phyloP scores from a whole-genome alignment of 2,329 filamentous ascomycete species.

The Claviceps maximensis region DNA sequence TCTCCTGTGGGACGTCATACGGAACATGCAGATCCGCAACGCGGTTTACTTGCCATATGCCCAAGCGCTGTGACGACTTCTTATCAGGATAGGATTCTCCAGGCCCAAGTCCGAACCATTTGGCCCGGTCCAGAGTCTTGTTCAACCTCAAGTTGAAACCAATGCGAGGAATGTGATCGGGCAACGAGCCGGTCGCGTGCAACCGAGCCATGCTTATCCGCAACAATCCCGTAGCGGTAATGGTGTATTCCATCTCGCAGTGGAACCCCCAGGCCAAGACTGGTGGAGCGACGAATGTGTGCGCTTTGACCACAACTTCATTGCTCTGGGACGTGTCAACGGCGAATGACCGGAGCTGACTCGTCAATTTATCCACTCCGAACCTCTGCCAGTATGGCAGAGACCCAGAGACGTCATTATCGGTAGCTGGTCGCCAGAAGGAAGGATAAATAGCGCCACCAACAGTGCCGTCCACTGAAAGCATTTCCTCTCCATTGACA shows the following conservation, averaged over 20 bases:
- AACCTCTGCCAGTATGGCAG: slow-evolving; percentile 44
- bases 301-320: slow-evolving; percentile 38
- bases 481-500: slow-evolving; percentile 18
- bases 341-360: slow-evolving; percentile 26
- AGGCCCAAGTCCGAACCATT: slow-evolving; percentile 51
- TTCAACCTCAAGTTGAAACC: slow-evolving; percentile 44
- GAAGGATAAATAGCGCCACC: slow-evolving; percentile 27
- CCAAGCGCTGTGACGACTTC: slow-evolving; percentile 39
- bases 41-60: slow-evolving; percentile 27
- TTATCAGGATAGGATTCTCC: slow-evolving; percentile 54
- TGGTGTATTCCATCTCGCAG: slow-evolving; percentile 36
- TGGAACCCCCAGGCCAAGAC: slow-evolving; percentile 47
- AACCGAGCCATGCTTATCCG: slow-evolving; percentile 30
- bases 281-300: slow-evolving; percentile 41
- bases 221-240: slow-evolving; percentile 31
- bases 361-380: slow-evolving; percentile 32
- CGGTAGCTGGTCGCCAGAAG: slow-evolving; percentile 52
- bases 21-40: slow-evolving; percentile 39
- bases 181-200: slow-evolving; percentile 33
- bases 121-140: slow-evolving; percentile 30
- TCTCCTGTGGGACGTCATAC: slow-evolving; percentile 58
- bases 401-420: slow-evolving; percentile 46
- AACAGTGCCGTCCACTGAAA: slow-evolving; percentile 22
- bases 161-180: slow-evolving; percentile 44
- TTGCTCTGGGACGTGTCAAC: slow-evolving; percentile 27